phyloP scores from a whole-genome alignment of 2,329 filamentous ascomycete genomes.

The Monosporascus sp. region DNA sequence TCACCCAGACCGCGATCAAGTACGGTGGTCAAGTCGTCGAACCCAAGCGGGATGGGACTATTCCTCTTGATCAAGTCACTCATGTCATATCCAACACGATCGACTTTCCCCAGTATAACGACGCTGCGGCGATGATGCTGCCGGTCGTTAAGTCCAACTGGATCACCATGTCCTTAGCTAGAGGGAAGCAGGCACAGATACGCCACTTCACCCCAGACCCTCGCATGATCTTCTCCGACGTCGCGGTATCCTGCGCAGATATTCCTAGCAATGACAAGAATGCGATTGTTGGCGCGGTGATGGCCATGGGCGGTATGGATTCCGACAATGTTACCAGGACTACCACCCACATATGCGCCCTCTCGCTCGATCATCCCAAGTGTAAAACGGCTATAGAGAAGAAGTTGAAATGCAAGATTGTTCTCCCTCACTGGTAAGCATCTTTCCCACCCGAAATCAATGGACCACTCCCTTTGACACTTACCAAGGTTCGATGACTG shows the following conservation, averaged over 20 bases:
- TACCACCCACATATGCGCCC: constrained; percentile 84
- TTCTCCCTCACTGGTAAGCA: constrained; percentile 83
- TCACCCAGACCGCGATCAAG: constrained; percentile 37
- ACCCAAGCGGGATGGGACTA: constrained; percentile 41
- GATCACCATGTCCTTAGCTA: constrained; percentile 66
- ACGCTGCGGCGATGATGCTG: constrained; percentile 70
- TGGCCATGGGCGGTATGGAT: constrained; percentile 84
- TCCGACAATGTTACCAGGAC: constrained; percentile 64
- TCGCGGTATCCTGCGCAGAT: constrained; percentile 76
- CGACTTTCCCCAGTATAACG: constrained; percentile 84
- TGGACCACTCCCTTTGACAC: constrained; percentile 16
- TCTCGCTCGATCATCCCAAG: constrained; percentile 70
- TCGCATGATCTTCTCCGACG: constrained; percentile 80
- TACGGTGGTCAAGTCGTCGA: constrained; percentile 48
- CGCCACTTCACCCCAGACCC: constrained; percentile 89
- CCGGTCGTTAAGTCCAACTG: constrained; percentile 80
- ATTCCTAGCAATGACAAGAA: constrained; percentile 84
- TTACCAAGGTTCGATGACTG: constrained; percentile 84
- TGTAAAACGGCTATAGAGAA: constrained; percentile 59
- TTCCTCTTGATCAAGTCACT: constrained; percentile 44
- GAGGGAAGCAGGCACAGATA: constrained; percentile 67
- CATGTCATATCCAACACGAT: constrained; percentile 66
- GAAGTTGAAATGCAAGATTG: constrained; percentile 69
- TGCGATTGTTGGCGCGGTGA: constrained; percentile 81
- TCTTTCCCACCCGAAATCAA: neutral